phyloP scores from a whole-genome alignment of 257 asterid genomes.

The Solanum neorickii region DNA sequence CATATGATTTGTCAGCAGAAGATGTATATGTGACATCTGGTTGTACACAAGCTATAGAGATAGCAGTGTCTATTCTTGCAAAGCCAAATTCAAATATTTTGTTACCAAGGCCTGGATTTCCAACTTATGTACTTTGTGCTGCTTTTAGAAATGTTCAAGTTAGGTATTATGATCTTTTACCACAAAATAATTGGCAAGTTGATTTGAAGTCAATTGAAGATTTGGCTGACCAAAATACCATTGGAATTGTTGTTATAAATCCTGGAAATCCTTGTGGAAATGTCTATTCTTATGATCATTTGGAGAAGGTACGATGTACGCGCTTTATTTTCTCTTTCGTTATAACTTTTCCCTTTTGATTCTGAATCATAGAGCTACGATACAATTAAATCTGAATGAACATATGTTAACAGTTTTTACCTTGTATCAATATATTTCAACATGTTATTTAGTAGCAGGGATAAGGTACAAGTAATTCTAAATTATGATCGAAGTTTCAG shows the following conservation, averaged over 20 bases:
- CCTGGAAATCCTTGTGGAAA: slow-evolving; percentile 96
- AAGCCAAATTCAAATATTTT: slow-evolving; percentile 62
- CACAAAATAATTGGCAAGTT: slow-evolving; percentile 61
- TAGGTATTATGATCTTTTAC: slow-evolving; percentile 57
- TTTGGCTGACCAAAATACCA: slow-evolving; percentile 63
- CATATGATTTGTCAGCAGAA: slow-evolving; percentile 34
- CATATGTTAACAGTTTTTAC: not conserved
- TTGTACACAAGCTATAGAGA: slow-evolving; percentile 85
- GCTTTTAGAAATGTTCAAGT: slow-evolving; percentile 49
- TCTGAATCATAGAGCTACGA: not conserved
- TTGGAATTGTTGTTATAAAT: slow-evolving; percentile 64
- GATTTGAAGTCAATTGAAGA: slow-evolving; percentile 47
- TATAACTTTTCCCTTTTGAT: not conserved
- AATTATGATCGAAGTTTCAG: too few relatives aligned
- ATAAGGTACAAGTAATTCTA: too few relatives aligned
- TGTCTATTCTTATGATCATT: slow-evolving; percentile 52
- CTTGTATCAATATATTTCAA: not conserved
- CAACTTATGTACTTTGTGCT: slow-evolving; percentile 64
- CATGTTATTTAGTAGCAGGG: not conserved
- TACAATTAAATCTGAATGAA: not conserved
- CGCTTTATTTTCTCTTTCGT: not conserved
- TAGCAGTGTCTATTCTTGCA: slow-evolving; percentile 38
- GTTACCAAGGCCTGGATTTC: slow-evolving; percentile 81
- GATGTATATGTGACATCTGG: slow-evolving; percentile 81
- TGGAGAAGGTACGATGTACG: slow-evolving; percentile 32